These are phyloP conservation scores for Bathelium albidoporum DNA, from an alignment of 495 filamentous ascomycete genomes.

Conservation along the genomic window DNA sequence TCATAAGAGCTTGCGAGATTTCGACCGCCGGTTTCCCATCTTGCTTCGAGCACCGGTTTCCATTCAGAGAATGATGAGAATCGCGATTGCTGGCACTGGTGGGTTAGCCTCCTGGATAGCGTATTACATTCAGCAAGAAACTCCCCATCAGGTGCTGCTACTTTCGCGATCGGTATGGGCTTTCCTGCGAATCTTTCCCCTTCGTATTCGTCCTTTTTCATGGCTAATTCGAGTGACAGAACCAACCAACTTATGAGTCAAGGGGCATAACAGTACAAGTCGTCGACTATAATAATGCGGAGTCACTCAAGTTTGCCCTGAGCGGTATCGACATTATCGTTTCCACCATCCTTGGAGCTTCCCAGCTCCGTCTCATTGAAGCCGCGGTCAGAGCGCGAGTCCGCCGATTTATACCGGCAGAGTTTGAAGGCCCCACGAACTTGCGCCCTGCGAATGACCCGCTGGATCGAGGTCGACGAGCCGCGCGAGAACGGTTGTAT, in stretches of 20 bases:
- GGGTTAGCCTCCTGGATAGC: conserved; percentile 57
- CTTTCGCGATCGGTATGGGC: conserved; percentile 48
- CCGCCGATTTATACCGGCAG: conserved; percentile 59
- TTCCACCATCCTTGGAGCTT: conserved; percentile 54
- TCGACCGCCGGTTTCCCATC: conserved; percentile 19
- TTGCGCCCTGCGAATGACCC: conserved; percentile 34
- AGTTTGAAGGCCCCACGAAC: conserved; percentile 55
- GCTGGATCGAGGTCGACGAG: conserved; percentile 46
- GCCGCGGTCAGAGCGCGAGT: conserved; percentile 56
- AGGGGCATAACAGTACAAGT: conserved; percentile 48
- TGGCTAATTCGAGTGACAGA: conserved; percentile 10
- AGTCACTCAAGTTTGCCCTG: conserved; percentile 50
- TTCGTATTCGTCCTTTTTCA: too few species aligned
- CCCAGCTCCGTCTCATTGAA: conserved; percentile 63
- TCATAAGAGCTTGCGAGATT: conserved; percentile 13
- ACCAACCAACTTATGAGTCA: conserved; percentile 28
- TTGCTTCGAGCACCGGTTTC: background rate
- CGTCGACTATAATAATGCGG: conserved; percentile 51
- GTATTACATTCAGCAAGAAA: conserved; percentile 43
- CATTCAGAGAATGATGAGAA: conserved; percentile 46
- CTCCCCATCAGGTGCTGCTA: conserved; percentile 56
- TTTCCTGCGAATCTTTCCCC: background rate
- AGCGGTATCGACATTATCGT: conserved; percentile 64
- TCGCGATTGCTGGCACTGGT: conserved; percentile 63
- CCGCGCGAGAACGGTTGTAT: conserved; percentile 45